phyloP scores from a whole-genome alignment of 345 rosid species.

The Citrus cavaleriei region DNA sequence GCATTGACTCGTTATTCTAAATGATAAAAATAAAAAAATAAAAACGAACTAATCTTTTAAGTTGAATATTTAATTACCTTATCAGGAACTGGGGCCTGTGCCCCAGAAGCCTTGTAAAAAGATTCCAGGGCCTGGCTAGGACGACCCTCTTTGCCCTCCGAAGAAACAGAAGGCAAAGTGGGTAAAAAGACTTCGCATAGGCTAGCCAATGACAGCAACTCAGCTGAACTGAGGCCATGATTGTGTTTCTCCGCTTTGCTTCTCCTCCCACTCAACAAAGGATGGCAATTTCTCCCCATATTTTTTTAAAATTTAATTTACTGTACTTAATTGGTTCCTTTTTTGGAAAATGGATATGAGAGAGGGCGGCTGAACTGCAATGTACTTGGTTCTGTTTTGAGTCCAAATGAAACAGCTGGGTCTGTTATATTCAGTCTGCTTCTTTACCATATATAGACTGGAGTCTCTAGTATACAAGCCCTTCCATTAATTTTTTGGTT shows the following conservation, averaged over 20 bases:
- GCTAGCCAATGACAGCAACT: conserved; percentile 48
- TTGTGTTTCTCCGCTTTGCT: conserved; percentile 12
- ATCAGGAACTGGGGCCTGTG: conserved; percentile 32
- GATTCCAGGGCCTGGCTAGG: conserved; percentile 25
- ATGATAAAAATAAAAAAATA: neutral
- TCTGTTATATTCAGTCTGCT: no score
- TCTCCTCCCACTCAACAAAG: conserved; percentile 31
- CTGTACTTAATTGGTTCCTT: no score
- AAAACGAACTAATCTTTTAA: neutral
- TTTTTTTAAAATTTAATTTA: no score
- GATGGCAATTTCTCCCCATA: conserved; percentile 29
- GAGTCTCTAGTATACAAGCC: neutral
- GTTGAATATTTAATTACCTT: conserved; percentile 28
- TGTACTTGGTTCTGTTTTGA: no score
- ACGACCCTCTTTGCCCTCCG: conserved; percentile 13
- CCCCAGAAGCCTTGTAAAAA: conserved; percentile 49
- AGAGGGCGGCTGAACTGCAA: no score
- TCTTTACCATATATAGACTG: no score
- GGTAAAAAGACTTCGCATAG: conserved; percentile 60
- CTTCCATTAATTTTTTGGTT: no score
- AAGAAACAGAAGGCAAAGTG: conserved; percentile 24
- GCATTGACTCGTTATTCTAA: neutral
- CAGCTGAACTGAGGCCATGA: conserved; percentile 42
- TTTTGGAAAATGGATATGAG: no score
- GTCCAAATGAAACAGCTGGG: no score